Base-by-base conservation (phyloP, 169 alveolate genomes). In the Eimeria falciformis region DNA sequence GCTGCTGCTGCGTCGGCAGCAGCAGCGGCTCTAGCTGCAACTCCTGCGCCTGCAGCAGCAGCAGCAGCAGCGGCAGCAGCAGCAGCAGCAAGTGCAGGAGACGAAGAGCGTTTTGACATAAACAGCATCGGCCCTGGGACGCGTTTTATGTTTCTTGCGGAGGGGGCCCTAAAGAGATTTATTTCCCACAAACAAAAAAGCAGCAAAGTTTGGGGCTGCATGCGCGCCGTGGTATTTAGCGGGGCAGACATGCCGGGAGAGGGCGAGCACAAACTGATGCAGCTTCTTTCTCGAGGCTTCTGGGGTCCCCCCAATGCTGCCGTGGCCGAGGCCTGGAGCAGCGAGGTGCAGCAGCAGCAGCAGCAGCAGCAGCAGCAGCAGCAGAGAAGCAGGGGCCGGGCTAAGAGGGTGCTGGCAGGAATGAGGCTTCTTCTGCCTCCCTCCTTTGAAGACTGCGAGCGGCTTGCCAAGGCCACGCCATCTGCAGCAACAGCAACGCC, bases 121-220 rank as follows among this genome's bases (percentile, higher is more conserved):
- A 99, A 99, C 95, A 97, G 97, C 71, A 99, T 99, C 79, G 98
- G 99, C 11, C 99, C 99, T 4, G 99, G 99, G 68, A 98, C 99
- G n/a, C 98, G 98, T 69, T 98, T 99, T 94, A 99, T 99, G 99
- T 87, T 95, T 79, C 96, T 98, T 69, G 95, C 96, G 55, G 95
- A 96, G 62, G 56, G 29, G 29, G 82, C 94, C 3, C 66, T 94
- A 71, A 45, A 37, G 55, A 53, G 79, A 21, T 86, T 86, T 56
- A 69, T 86, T 17, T 14, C 58, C 14, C 46, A 86, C 55, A 66
- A 86, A 47, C 92, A 43, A 23, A 14, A 75, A 17, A 43, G 73
- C 69, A 65, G 84, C 43, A 68, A 37, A 37, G 68, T 69, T 25
- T 87, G 92, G 92, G 58, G 86, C 62, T 7, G 65, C 25, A 71